Evolutionary conservation across 2,329 filamentous ascomycete genomes (phyloP).

Genomic region (Trichoderma aggressivum): DNA sequence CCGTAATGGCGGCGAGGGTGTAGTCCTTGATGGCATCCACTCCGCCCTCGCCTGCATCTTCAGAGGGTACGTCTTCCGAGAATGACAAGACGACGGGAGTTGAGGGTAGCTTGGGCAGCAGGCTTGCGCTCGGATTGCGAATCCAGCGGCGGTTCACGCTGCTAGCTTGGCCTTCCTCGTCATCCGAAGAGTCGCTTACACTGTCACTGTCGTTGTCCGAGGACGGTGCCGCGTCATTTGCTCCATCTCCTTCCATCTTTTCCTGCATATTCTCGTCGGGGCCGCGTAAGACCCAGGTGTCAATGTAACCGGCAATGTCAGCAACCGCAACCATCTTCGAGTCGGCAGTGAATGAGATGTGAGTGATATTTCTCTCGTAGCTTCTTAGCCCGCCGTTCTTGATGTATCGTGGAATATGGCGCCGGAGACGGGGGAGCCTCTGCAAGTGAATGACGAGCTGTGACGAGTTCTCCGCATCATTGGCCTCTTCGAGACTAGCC

Average conservation of each 20-base stretch:
- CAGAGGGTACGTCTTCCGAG: conserved; percentile 46
- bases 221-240: conserved; percentile 35
- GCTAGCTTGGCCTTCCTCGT: conserved; percentile 44
- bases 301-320: conserved; percentile 80
- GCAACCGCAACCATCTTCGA: conserved; percentile 74
- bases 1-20: conserved; percentile 52
- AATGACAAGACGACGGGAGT: conserved; percentile 68
- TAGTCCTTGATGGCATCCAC: conserved; percentile 42
- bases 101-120: conserved; percentile 66
- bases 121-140: conserved; percentile 65
- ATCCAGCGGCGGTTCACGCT: conserved; percentile 60
- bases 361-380: conserved; percentile 74
- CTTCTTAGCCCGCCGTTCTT: conserved; percentile 65
- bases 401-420: conserved; percentile 52
- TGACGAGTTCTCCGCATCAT: conserved; percentile 20
- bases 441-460: conserved; percentile 37
- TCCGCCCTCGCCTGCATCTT: conserved; percentile 25
- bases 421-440: conserved; percentile 51
- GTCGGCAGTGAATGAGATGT: conserved; percentile 74
- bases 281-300: conserved; percentile 73
- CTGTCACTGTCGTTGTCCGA: conserved; percentile 33
- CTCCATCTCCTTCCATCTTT: conserved; percentile 31
- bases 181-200: conserved; percentile 41
- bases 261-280: conserved; percentile 30
- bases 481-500: conserved; percentile 28